Percentiles rank a stretch among this genome's conserved stretches.
These are phyloP conservation scores for Solanum piurae DNA, from an alignment of 257 asterid species.

Conservation along the genomic window DNA sequence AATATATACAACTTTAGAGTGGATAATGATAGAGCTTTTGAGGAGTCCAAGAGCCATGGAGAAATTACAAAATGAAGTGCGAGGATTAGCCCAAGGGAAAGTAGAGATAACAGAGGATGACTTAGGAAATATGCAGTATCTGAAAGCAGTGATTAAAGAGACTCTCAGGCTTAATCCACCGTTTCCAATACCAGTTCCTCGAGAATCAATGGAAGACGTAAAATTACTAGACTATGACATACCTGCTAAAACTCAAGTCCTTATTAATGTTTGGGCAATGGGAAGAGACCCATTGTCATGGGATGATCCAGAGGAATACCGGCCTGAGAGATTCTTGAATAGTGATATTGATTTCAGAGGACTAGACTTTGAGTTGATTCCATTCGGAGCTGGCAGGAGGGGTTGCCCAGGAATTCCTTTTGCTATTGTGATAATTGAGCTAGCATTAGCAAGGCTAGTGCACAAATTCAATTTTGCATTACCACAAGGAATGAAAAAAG, in stretches of 20 bases:
- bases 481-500: constrained; percentile 10
- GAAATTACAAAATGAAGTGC: constrained; percentile 14
- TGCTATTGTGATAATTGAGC: constrained; percentile 12
- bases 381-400: constrained; percentile 54
- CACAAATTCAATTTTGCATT: constrained; percentile 19
- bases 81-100: constrained; percentile 1
- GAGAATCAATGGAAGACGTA: constrained; percentile 26
- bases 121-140: constrained; percentile 25
- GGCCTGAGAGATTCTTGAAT: constrained; percentile 35
- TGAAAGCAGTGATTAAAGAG: constrained; percentile 40
- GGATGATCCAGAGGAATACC: constrained; percentile 32
- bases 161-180: constrained; percentile 31
- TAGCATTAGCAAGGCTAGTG: constrained; percentile 32
- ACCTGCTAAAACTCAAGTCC: constrained; percentile 14
- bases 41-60: neutral
- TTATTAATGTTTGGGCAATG: constrained; percentile 42
- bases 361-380: constrained; percentile 28
- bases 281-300: constrained; percentile 30
- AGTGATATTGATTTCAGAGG: constrained; percentile 23
- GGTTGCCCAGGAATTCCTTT: constrained; percentile 36
- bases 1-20: constrained; percentile 14
- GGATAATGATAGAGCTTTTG: constrained; percentile 35
- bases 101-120: constrained; percentile 18
- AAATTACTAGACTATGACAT: constrained; percentile 30
- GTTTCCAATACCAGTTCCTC: constrained; percentile 23